Conservation (phyloP, 2,329 filamentous ascomycete species). For the Anthostomella pinea region DNA sequence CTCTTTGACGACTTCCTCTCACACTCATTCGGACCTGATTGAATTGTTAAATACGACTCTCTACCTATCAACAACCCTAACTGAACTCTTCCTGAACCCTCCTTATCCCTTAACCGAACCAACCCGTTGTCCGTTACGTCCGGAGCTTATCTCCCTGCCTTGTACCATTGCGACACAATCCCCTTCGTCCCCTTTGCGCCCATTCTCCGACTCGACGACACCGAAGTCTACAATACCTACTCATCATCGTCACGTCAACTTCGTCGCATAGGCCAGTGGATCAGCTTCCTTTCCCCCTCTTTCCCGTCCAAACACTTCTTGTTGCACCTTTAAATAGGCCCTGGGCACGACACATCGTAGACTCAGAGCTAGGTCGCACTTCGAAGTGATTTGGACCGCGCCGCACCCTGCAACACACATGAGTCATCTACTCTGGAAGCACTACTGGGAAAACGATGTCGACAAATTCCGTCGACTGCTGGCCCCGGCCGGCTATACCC, state of each 20-base stretch:
- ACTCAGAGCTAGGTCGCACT: conserved; percentile 82
- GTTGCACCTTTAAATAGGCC: conserved; percentile 83
- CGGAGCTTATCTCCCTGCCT: conserved; percentile 11
- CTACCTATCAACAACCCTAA: too few relatives aligned
- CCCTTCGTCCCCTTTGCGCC: background rate
- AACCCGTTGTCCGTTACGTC: conserved; percentile 6
- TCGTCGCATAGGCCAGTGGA: conserved; percentile 16
- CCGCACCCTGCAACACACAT: conserved; percentile 61
- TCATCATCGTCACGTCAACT: conserved; percentile 2
- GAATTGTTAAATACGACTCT: too few relatives aligned
- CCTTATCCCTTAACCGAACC: background rate
- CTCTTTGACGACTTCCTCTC: too few relatives aligned
- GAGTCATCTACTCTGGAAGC: conserved; percentile 97
- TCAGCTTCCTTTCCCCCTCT: conserved; percentile 6
- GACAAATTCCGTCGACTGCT: conserved; percentile 88
- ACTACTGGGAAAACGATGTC: conserved; percentile 96
- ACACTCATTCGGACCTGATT: too few relatives aligned
- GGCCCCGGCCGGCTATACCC: conserved; percentile 61
- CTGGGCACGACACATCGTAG: conserved; percentile 78
- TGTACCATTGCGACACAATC: conserved; percentile 2
- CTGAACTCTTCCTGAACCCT: too few relatives aligned
- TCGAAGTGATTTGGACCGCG: conserved; percentile 51
- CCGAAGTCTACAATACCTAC: conserved; percentile 3
- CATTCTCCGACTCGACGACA: background rate
- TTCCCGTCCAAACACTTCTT: conserved; percentile 34